Conservation (phyloP, 2,329 filamentous ascomycete genomes). For the Stachybotrys echinatus region DNA sequence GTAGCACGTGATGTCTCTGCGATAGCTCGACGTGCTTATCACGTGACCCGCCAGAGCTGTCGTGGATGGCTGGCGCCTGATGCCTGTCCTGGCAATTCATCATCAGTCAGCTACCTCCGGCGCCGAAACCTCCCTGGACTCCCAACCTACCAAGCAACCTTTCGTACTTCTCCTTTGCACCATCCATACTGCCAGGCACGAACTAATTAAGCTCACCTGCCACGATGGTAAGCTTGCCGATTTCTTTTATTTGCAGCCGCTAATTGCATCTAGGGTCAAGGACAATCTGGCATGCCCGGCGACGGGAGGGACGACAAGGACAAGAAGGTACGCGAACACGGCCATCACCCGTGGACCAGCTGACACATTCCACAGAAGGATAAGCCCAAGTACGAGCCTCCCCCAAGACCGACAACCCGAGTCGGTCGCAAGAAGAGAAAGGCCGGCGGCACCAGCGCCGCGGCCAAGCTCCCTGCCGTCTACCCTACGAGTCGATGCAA, state of each 20-base stretch:
- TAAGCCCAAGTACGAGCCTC: conserved; percentile 99
- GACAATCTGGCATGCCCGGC: conserved; percentile 81
- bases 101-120: conserved; percentile 24
- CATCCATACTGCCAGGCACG: not conserved
- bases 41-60: conserved; percentile 31
- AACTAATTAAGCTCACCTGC: conserved; percentile 19
- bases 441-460: conserved; percentile 85
- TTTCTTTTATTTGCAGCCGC: not conserved
- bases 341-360: no score
- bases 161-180: not conserved
- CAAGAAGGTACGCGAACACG: conserved; percentile 69
- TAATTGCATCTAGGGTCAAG: conserved; percentile 57
- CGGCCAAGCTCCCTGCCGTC: conserved; percentile 89
- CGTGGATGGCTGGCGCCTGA: conserved; percentile 42
- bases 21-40: no score
- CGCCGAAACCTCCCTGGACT: not conserved
- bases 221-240: conserved; percentile 27
- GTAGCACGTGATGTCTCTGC: no score
- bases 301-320: conserved; percentile 83
- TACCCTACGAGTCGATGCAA: conserved; percentile 97
- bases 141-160: conserved; percentile 5
- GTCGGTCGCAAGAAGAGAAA: conserved; percentile 99
- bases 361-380: conserved; percentile 68
- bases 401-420: conserved; percentile 91
- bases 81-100: conserved; percentile 24